Base-by-base conservation (phyloP, 306 rosid genomes). In the Quercus rubra region DNA sequence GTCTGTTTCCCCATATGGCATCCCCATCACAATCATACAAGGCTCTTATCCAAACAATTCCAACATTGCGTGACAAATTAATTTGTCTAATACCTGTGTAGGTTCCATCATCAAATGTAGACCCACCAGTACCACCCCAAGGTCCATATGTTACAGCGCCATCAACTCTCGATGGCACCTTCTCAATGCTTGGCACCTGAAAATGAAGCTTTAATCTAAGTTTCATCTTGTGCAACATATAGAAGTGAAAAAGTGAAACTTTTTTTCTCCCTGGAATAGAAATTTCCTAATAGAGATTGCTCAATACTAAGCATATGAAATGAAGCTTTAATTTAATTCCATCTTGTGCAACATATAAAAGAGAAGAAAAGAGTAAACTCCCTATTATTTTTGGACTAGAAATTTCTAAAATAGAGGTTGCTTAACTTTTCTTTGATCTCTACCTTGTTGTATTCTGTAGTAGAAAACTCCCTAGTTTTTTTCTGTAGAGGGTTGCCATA, bases 51-150 rank as follows among this genome's bases (percentile, higher is more conserved):
- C 89, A 91, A 13, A 87, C 97, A 69, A 95, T 85, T 76, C 96
- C 94, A n/a, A 86, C 79, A 63, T 89, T 89, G 58, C 96, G 89
- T 0, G 98, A 93, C 80, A 95, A 43, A 73, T 81, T 90, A 51
- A 95, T 93, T 79, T 93, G 97, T 71, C 84, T 84, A 21, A 93
- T 69, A 66, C 98, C 99, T 15, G 87, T 74, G 69, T 78, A 89
- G 23, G 76, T 71, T 82, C 99, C 97, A 66, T 94, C 99, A 77
- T 94, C 95, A 58, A 94, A 92, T 25, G 75, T 20, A 59, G 74
- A 55, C 51, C 97, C 97, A 5, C 97, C 91, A 5, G 58, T 33
- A 49, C 99, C 97, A 77, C 99, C 97, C 92, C 94, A 92, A 7
- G 99, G 97, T 10, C 97, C 99, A 77, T 86, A 91, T 71, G 92